Evolutionary conservation across 2,329 filamentous ascomycete species (phyloP), one percentile per base, ranked within the genome.

Genomic region (Xenosphaeropsis pyriputrescens): DNA sequence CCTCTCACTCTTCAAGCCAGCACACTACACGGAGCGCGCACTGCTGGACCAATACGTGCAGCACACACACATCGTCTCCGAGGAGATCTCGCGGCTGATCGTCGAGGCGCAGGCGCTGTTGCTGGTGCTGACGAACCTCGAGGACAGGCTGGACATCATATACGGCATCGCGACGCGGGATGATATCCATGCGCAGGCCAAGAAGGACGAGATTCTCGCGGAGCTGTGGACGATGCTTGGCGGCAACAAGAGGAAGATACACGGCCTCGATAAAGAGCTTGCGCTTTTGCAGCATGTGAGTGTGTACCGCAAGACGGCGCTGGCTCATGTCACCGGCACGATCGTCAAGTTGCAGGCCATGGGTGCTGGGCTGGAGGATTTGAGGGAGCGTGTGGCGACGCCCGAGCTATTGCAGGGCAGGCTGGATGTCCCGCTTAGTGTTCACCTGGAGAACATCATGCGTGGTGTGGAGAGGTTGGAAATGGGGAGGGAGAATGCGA

Each of bases 381-480:
- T 93, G 46, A 64, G 80, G 16, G 79, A 85, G 42, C 63, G 78
- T 5, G 79, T 88, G 8, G 75, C 72, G 0, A 68, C 71, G 39
- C 80, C 83, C 0, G 76, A 75, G 45, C 55, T 79, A 8, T 49
- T 76, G 9, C 67, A 67, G 2, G 67, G 63, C 18, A 60, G 61
- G 6, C 54, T 49, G 3, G 60, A 64, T 18, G 64, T 85, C 8
- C 80, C 82, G 2, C 60, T 91, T 4, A 68, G 70, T 36, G 76
- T 85, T 32, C 82, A 91, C 51, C 76, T 91, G 31, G 75, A 85
- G 46, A 77, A 75, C 39, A 85, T 91, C 43, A 67, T 80, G 40
- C 63, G 73, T 35, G 79, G 80, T 0, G 73, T 88, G 1, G 79
- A 86, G 55, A 65, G 84, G 44, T 59, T 91, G 42, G 76, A 84